Conservation (phyloP, 257 asterid species). For the Cordia subcordata region DNA sequence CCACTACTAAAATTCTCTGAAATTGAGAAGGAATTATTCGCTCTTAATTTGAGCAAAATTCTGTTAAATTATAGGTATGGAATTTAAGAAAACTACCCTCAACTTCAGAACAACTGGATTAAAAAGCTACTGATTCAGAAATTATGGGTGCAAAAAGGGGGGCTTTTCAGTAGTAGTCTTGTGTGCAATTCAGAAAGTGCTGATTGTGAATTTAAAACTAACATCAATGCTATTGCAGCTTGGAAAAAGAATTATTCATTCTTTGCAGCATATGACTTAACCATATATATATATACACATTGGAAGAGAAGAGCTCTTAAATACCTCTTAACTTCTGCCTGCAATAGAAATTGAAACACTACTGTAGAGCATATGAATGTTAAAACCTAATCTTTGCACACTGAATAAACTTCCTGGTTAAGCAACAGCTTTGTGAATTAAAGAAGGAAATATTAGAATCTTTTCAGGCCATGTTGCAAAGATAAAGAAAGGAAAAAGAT, state of each 20-base stretch:
- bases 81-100: neutral
- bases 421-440: slow-evolving; percentile 24
- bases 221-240: slow-evolving; percentile 18
- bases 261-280: neutral
- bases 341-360: neutral
- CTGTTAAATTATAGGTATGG: neutral
- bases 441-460: slow-evolving; percentile 7
- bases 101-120: neutral
- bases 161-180: no score
- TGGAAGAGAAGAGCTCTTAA: neutral
- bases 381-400: slow-evolving; percentile 18
- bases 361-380: neutral
- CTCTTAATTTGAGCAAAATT: no score
- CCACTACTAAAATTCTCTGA: no score
- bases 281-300: no score
- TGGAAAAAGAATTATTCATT: slow-evolving; percentile 11
- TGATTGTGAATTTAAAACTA: slow-evolving; percentile 21
- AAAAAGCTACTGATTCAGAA: no score
- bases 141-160: neutral
- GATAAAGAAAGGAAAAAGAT: slow-evolving; percentile 18
- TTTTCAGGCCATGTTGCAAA: no score
- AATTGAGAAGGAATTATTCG: no score
- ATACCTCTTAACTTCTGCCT: neutral
- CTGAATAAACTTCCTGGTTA: slow-evolving; percentile 8
- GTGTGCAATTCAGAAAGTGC: neutral